A percentile compares a stretch with the other conserved stretches of the same genome.
Evolutionary conservation across 1,139 yeast genomes (phyloP).

Genomic region (Scheffersomyces quercinus): DNA sequence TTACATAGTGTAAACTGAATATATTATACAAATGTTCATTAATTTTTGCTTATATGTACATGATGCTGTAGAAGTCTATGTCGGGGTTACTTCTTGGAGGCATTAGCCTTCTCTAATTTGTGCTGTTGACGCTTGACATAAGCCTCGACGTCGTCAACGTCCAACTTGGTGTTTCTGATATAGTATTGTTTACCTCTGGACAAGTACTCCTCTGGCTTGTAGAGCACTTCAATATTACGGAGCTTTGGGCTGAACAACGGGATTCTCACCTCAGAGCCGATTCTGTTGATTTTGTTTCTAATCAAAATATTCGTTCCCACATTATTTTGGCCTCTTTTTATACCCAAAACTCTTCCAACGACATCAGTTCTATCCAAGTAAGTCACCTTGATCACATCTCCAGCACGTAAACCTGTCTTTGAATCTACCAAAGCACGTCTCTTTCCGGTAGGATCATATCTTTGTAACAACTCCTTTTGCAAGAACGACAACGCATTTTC

Average conservation of each 20-base stretch:
- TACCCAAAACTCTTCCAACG: constrained; percentile 74
- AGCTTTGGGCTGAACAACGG: constrained; percentile 79
- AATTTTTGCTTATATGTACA: too few relatives aligned
- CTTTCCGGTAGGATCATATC: constrained; percentile 72
- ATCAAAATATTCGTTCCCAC: constrained; percentile 71
- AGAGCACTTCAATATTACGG: constrained; percentile 69
- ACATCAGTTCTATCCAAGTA: constrained; percentile 70
- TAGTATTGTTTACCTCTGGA: constrained; percentile 81
- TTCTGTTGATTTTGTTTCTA: constrained; percentile 74
- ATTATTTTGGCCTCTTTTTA: constrained; percentile 60
- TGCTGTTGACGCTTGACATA: constrained; percentile 30
- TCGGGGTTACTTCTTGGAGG: neutral
- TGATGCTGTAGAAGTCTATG: too few relatives aligned
- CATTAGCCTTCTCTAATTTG: neutral
- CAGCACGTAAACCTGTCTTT: constrained; percentile 62
- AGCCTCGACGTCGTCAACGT: constrained; percentile 74
- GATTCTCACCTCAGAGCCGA: constrained; percentile 80
- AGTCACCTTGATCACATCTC: constrained; percentile 78
- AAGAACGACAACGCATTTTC: constrained; percentile 47
- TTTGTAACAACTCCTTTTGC: constrained; percentile 49
- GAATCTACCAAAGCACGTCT: constrained; percentile 62
- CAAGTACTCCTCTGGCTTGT: constrained; percentile 71
- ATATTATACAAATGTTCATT: too few relatives aligned
- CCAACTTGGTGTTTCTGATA: constrained; percentile 79
- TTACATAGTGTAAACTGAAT: too few relatives aligned